Evolutionary conservation across 352 stramenopile genomes (phyloP).

Genomic region (Pythium aristosporum): DNA sequence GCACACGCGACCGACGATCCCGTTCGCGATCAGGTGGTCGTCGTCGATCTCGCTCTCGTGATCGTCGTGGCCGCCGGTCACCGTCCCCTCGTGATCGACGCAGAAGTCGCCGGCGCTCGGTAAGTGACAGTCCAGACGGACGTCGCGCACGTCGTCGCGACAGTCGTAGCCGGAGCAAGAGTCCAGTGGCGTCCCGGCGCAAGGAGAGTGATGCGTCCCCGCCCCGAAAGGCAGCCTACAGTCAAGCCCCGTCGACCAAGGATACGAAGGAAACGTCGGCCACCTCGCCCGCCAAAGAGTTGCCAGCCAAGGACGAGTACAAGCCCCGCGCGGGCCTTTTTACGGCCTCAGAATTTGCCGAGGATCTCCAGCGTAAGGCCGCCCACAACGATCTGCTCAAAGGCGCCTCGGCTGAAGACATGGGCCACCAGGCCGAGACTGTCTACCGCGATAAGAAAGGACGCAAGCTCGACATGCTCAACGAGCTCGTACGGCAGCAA

Average conservation of each 20-base stretch:
- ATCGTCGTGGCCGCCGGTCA: conserved; percentile 12
- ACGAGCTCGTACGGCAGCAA: conserved; percentile 79
- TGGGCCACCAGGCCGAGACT: conserved; percentile 77
- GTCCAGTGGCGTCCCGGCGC: not conserved
- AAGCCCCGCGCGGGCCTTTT: conserved; percentile 57
- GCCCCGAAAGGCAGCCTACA: not conserved
- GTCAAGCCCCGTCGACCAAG: not conserved
- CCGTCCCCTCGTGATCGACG: not conserved
- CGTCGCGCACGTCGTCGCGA: too few species aligned
- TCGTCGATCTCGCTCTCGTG: conserved; percentile 28
- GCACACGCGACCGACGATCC: not conserved
- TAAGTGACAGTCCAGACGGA: too few species aligned
- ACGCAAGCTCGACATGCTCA: conserved; percentile 85
- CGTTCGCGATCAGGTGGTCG: not conserved
- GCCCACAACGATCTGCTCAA: conserved; percentile 56
- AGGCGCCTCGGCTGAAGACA: conserved; percentile 49
- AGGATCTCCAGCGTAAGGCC: conserved; percentile 48
- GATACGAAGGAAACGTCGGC: not conserved
- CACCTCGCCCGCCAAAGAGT: too few species aligned
- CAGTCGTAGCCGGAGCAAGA: conserved; percentile 7
- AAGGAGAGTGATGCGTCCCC: conserved; percentile 9
- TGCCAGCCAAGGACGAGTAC: conserved; percentile 24
- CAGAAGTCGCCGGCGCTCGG: not conserved
- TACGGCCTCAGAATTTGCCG: conserved; percentile 64
- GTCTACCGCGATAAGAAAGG: conserved; percentile 85